These are phyloP conservation scores for Iris pallida DNA, from an alignment of 116 monocot species.

Conservation along the genomic window DNA sequence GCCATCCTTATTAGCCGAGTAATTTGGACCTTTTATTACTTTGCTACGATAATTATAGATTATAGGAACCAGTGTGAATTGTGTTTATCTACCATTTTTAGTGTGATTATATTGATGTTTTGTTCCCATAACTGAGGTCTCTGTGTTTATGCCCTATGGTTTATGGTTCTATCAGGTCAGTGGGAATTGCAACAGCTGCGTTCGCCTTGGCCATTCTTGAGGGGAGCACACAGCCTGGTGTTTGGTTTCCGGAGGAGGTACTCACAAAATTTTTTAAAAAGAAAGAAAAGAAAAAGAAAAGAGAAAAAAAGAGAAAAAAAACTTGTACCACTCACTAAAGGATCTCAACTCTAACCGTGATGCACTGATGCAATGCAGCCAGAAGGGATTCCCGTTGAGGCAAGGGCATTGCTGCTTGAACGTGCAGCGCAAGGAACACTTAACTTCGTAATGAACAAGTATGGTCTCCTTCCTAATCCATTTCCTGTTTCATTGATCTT, in stretches of 20 bases:
- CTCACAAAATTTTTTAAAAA: background rate
- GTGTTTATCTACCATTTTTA: too few relatives aligned
- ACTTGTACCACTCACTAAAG: background rate
- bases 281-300: background rate
- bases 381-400: conserved; percentile 70
- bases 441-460: conserved; percentile 88
- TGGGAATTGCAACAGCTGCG: conserved; percentile 66
- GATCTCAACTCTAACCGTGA: background rate
- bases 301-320: background rate
- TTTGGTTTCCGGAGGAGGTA: conserved; percentile 99
- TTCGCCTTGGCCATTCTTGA: conserved; percentile 86
- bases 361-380: conserved; percentile 38
- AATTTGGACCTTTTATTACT: too few relatives aligned
- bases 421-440: conserved; percentile 73
- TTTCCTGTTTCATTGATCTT: background rate
- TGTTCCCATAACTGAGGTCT: background rate
- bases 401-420: conserved; percentile 60
- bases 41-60: too few relatives aligned
- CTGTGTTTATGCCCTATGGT: background rate
- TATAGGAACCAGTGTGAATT: too few relatives aligned
- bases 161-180: conserved; percentile 39
- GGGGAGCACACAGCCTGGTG: conserved; percentile 78
- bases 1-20: too few relatives aligned
- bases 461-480: background rate
- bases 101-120: too few relatives aligned